A percentile compares a stretch with the other conserved stretches of the same genome.
These are phyloP conservation scores for Fusarium sublunatum DNA, from an alignment of 2,329 filamentous ascomycete species.

Conservation along the genomic window DNA sequence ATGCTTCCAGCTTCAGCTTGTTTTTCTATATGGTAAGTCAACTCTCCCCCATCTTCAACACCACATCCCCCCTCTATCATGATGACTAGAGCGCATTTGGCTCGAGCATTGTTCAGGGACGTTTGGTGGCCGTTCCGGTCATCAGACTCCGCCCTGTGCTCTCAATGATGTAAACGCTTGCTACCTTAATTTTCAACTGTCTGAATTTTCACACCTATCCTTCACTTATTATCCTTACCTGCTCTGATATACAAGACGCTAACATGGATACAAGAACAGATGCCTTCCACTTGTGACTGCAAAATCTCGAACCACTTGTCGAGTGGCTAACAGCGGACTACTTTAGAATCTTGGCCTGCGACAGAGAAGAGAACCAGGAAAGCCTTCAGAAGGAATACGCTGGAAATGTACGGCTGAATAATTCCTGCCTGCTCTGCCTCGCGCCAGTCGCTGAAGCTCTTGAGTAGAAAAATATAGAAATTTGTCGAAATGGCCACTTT, in stretches of 20 bases:
- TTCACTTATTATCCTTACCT: conserved; percentile 22
- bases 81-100: conserved; percentile 99
- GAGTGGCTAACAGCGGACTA: conserved; percentile 49
- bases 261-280: conserved; percentile 42
- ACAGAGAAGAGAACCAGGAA: conserved; percentile 89
- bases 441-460: conserved; percentile 61
- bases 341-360: conserved; percentile 90
- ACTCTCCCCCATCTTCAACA: conserved; percentile 16
- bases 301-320: conserved; percentile 31
- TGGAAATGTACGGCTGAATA: conserved; percentile 75
- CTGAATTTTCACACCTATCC: conserved; percentile 68
- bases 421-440: conserved; percentile 39
- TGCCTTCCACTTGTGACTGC: conserved; percentile 14
- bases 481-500: conserved; percentile 92
- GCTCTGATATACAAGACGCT: conserved; percentile 33
- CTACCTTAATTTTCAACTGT: conserved; percentile 87
- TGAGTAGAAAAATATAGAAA: conserved; percentile 79
- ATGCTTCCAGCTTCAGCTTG: conserved; percentile 28
- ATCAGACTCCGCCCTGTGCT: conserved; percentile 66
- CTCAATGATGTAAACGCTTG: conserved; percentile 99
- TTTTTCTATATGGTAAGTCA: conserved; percentile 40
- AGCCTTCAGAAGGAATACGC: conserved; percentile 82
- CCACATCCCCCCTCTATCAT: conserved; percentile 59
- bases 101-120: conserved; percentile 88
- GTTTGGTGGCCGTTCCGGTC: conserved; percentile 81